These are phyloP conservation scores for Ogataea hybrid DNA, from an alignment of 1,139 yeast genomes.

Conservation along the genomic window DNA sequence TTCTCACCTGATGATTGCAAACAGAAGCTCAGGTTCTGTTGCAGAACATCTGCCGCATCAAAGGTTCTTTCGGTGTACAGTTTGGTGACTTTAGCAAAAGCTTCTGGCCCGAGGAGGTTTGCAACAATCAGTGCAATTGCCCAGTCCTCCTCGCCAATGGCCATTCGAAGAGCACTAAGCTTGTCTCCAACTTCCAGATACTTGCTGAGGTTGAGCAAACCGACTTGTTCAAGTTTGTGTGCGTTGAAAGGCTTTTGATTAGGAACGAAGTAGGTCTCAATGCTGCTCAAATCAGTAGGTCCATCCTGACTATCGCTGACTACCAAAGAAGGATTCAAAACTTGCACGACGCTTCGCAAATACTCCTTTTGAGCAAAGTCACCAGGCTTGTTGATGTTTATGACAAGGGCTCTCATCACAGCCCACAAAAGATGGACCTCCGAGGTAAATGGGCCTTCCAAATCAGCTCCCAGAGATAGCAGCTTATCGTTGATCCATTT, in stretches of 20 bases:
- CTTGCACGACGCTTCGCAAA: slow-evolving; percentile 19
- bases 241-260: slow-evolving; percentile 25
- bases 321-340: slow-evolving; percentile 26
- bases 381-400: slow-evolving; percentile 23
- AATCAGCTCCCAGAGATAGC: no score
- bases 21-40: no score
- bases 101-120: slow-evolving; percentile 58
- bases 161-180: slow-evolving; percentile 61
- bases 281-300: slow-evolving; percentile 18
- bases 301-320: slow-evolving; percentile 10
- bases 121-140: slow-evolving; percentile 75
- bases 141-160: slow-evolving; percentile 70
- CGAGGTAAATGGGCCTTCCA: slow-evolving; percentile 16
- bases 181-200: slow-evolving; percentile 61
- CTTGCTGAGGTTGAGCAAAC: slow-evolving; percentile 30
- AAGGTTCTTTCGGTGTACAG: no score
- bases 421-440: slow-evolving; percentile 28
- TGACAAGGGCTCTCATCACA: slow-evolving; percentile 25
- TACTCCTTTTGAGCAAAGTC: slow-evolving; percentile 25
- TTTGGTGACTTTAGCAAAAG: slow-evolving; percentile 57
- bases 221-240: slow-evolving; percentile 20
- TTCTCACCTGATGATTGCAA: no score
- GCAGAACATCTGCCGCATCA: no score
- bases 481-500: no score
- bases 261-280: slow-evolving; percentile 16